Evolutionary conservation across 2,329 filamentous ascomycete species (phyloP).

Genomic region (Pseudogymnoascus sp.): DNA sequence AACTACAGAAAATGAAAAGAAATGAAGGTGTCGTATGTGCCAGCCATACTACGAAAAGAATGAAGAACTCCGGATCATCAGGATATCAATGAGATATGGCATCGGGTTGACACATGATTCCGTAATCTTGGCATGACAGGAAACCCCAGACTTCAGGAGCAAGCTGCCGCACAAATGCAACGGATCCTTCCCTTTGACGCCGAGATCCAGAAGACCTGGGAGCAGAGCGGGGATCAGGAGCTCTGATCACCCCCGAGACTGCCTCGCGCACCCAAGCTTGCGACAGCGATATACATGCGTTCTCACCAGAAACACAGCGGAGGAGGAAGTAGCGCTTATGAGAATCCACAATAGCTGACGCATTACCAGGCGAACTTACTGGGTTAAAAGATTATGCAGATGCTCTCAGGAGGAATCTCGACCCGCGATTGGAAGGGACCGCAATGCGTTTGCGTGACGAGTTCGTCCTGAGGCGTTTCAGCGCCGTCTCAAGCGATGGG

Average conservation of each 20-base stretch:
- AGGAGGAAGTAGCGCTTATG: neutral
- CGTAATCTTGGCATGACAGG: neutral
- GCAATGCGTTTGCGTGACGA: neutral
- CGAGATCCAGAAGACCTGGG: neutral
- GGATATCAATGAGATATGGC: conserved; percentile 7
- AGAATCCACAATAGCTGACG: neutral
- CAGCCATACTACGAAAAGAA: conserved; percentile 6
- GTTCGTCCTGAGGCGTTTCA: conserved; percentile 5
- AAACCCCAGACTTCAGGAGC: conserved; percentile 3
- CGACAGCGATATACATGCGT: neutral
- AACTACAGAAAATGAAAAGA: conserved; percentile 5
- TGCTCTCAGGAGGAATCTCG: neutral
- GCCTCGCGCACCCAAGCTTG: neutral
- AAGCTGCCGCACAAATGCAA: conserved; percentile 3
- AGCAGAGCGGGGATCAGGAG: neutral
- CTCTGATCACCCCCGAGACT: neutral
- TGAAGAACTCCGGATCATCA: neutral
- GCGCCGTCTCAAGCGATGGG: neutral
- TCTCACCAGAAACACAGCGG: neutral
- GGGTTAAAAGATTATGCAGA: neutral
- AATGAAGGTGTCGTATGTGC: conserved; percentile 1
- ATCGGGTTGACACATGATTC: neutral
- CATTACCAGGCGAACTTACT: neutral
- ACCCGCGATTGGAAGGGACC: neutral
- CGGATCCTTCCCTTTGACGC: neutral